Conservation (phyloP, 208 protist species). For the Novymonas esmeraldas region DNA sequence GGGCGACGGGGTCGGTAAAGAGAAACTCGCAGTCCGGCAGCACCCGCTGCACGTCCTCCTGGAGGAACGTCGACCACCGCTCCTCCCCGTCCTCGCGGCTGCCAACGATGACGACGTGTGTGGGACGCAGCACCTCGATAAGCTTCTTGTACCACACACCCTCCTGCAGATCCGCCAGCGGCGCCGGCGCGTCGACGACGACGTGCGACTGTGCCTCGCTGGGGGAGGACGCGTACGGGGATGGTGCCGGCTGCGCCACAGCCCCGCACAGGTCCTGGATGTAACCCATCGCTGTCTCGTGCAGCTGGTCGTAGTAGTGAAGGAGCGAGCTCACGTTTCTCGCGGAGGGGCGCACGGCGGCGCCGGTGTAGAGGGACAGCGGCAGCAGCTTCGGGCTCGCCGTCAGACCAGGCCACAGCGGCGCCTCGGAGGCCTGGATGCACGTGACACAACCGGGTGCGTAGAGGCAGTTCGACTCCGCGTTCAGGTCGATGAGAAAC, state of each 20-base stretch:
- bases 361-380: slow-evolving; percentile 62
- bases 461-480: slow-evolving; percentile 73
- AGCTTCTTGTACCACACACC: slow-evolving; percentile 76
- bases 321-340: slow-evolving; percentile 41
- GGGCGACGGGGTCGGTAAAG: slow-evolving; percentile 34
- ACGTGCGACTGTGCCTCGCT: slow-evolving; percentile 34
- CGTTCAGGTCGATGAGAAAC: slow-evolving; percentile 73
- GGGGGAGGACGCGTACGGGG: slow-evolving; percentile 7
- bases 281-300: slow-evolving; percentile 45
- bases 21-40: slow-evolving; percentile 74
- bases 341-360: slow-evolving; percentile 41
- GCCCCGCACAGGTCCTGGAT: slow-evolving; percentile 40
- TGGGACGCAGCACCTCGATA: slow-evolving; percentile 67
- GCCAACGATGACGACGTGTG: slow-evolving; percentile 75
- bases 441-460: slow-evolving; percentile 66
- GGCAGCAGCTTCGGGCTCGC: slow-evolving; percentile 46
- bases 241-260: not conserved
- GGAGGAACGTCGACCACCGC: slow-evolving; percentile 68
- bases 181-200: slow-evolving; percentile 76
- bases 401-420: slow-evolving; percentile 56
- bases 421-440: slow-evolving; percentile 35
- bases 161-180: slow-evolving; percentile 52
- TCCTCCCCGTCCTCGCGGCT: slow-evolving; percentile 45
- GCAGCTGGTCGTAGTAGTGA: slow-evolving; percentile 68
- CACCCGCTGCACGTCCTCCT: slow-evolving; percentile 79